Evolutionary conservation across 495 filamentous ascomycete genomes (phyloP), one percentile per base, ranked within the genome.

Genomic region (Aspergillus cavernicola): DNA sequence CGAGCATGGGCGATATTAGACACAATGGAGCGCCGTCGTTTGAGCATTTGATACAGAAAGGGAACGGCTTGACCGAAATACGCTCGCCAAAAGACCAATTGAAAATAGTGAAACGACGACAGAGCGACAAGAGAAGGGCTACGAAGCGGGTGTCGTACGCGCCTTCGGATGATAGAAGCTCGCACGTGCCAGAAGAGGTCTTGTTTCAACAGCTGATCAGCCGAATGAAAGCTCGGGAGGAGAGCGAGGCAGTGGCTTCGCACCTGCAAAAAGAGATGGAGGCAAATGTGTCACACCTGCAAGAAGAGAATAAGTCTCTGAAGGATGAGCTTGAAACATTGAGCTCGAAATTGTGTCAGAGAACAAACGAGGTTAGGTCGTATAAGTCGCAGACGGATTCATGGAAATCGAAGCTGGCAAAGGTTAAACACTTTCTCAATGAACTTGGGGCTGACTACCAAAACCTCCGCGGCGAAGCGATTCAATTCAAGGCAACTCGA

Each of bases 131-230:
- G 23, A 63, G 54, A 29, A 42, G 22, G 22, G 16, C 32, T n/a
- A 5, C 28, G 8, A 59, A 50, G n/a, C 31, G 36, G 5, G 24
- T 43, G 8, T 19, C 50, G 6, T 10, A 15, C 19, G 16, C 15
- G 23, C 10, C n/a, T 8, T 15, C 43, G 16, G 42, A 18, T 10
- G 32, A 43, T 16, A 31, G 24, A 4, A 19, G 20, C 18, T 38
- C 49, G n/a, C 53, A 62, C 7, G 39, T 68, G 0, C 62, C 59
- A 9, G 72, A 75, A 49, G 64, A 73, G 19, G 57, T 60, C 16
- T 48, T 73, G 10, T 73, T 75, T 29, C 63, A 71, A 28, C 61
- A 71, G n/a, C 55, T 75, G 4, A 69, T 72, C 23, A 44, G 35
- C 20, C 67, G 52, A 22, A 59, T 75, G 24, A 68, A 51, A 43